These are phyloP conservation scores for Colletotrichum graminicola DNA, from an alignment of 2,329 filamentous ascomycete species.

Conservation along the genomic window DNA sequence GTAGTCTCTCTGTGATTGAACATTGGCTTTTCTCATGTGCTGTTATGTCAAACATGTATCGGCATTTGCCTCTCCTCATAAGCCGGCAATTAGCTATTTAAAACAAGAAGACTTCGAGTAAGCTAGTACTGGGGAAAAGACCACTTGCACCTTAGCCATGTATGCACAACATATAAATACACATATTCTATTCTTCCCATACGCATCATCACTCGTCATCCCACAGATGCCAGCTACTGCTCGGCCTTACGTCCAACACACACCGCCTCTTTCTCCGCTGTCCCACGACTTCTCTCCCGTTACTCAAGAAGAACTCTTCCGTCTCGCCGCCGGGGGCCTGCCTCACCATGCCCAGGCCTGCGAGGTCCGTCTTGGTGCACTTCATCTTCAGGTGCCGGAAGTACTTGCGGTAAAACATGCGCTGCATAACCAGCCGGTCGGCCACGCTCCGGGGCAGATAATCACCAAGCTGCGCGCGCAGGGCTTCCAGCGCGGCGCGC, in stretches of 20 bases:
- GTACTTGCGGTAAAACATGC: slow-evolving; percentile 42
- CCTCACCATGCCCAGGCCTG: slow-evolving; percentile 39
- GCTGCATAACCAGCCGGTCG: slow-evolving; percentile 36
- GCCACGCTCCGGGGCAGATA: slow-evolving; percentile 30
- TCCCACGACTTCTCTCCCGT: slow-evolving; percentile 32
- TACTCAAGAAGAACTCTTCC: slow-evolving; percentile 39
- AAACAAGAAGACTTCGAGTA: background rate
- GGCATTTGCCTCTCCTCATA: background rate
- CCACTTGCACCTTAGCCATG: background rate
- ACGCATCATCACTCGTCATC: slow-evolving; percentile 32
- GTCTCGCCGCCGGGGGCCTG: slow-evolving; percentile 32
- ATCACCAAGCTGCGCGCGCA: slow-evolving; percentile 28
- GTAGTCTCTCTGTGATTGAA: background rate
- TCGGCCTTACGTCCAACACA: slow-evolving; percentile 31
- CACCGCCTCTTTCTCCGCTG: slow-evolving; percentile 31
- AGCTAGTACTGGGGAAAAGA: background rate
- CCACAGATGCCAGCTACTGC: slow-evolving; percentile 38
- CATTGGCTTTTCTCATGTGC: background rate
- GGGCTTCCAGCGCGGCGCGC: slow-evolving; percentile 26
- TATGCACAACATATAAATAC: background rate
- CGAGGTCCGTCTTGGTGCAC: slow-evolving; percentile 40
- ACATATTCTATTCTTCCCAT: background rate
- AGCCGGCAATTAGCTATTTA: background rate
- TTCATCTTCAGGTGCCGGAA: slow-evolving; percentile 40
- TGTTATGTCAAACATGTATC: background rate